Evolutionary conservation across 306 rosid genomes (phyloP), one percentile per base, ranked within the genome.

Genomic region (Argentina anserina): DNA sequence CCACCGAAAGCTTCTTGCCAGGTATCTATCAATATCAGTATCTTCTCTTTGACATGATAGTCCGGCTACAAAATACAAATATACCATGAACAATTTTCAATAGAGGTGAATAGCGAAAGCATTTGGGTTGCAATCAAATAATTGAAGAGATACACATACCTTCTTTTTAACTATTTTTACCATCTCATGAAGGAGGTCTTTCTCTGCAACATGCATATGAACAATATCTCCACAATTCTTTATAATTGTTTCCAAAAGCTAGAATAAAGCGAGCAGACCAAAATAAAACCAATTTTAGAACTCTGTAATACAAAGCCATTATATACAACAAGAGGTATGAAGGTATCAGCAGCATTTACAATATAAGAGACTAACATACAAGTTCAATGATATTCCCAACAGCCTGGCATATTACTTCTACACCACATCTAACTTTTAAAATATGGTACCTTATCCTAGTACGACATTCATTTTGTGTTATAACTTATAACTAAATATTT

Each of bases 1-100:
- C 99, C 99, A 72, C 97, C 99, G 78, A 95, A 95, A 58, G 93
- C 99, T 80, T 95, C 99, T 92, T 95, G 97, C 99, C 99, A 95
- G 60, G 96, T 90, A 78, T 95, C 99, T 76, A 95, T 84, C 70
- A 95, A 90, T 75, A 45, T 75, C 82, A 95, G 71, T 83, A 95
- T 87, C 97, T 91, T 95, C 87, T 92, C 97, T 87, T 78, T 90
- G 86, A 95, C 99, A 47, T 85, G 87, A 67, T 81, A 21, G 78
- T 95, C 96, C 23, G 96, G 97, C 97, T 95, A 83, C 89, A 87
- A 70, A 14, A 68, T 77, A 59, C 73, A 90, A 11, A 84, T 72
- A 83, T 52, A 70, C 66, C 12, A 65, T 84, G 59, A 84, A 58
- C 58, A 79, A 40, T 79, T 66, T 69, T 71, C 73, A 49, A 41